Percentiles rank a stretch among this genome's conserved stretches.
Conservation (phyloP, 1,139 yeast species). For the Neolecta irregularis region DNA sequence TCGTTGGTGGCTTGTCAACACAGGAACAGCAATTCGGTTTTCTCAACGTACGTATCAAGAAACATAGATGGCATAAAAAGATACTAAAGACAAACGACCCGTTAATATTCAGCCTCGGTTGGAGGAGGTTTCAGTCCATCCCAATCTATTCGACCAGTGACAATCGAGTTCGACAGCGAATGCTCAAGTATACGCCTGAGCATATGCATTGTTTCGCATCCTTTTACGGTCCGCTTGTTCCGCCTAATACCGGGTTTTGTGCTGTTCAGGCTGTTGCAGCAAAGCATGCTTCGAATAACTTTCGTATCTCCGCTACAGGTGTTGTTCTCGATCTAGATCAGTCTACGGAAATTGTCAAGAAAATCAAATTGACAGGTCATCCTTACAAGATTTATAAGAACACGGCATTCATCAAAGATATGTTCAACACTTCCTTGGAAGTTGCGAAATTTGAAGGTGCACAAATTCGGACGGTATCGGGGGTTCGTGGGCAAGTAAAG, state of each 20-base stretch:
- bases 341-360: constrained; percentile 83
- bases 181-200: constrained; percentile 96
- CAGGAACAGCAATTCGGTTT: constrained; percentile 90
- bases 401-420: constrained; percentile 92
- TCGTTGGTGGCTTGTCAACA: constrained; percentile 78
- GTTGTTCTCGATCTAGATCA: constrained; percentile 82
- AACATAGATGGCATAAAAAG: constrained; percentile 98
- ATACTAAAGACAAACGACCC: constrained; percentile 94
- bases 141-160: constrained; percentile 95
- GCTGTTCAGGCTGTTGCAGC: constrained; percentile 82
- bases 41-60: constrained; percentile 81
- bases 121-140: constrained; percentile 95
- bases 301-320: constrained; percentile 97
- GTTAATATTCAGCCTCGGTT: constrained; percentile 78
- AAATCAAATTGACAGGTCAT: constrained; percentile 83
- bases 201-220: constrained; percentile 95
- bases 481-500: constrained; percentile 93
- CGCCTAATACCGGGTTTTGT: constrained; percentile 95
- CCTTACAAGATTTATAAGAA: constrained; percentile 89
- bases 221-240: constrained; percentile 90
- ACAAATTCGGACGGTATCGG: constrained; percentile 86
- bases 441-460: constrained; percentile 98
- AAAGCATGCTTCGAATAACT: constrained; percentile 56
- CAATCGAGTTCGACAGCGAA: constrained; percentile 91
- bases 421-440: constrained; percentile 85